These are phyloP conservation scores for Botrytis paeoniae DNA, from an alignment of 2,329 filamentous ascomycete genomes.

Conservation along the genomic window DNA sequence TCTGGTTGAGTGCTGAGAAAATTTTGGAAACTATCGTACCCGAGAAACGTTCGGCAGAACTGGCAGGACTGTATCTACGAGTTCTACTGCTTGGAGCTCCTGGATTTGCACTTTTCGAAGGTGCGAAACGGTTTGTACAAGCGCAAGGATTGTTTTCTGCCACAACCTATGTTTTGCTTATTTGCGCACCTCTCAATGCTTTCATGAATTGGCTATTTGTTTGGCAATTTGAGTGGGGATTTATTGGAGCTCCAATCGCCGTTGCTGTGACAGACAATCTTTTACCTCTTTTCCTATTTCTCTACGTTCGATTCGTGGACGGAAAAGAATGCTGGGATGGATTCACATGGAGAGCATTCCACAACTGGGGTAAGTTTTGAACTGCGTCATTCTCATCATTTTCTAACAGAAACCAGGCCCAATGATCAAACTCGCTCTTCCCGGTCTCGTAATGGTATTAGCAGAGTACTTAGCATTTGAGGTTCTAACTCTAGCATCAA, in stretches of 20 bases:
- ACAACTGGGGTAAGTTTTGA: conserved; percentile 60
- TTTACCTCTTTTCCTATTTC: conserved; percentile 67
- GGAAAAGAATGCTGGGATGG: conserved; percentile 80
- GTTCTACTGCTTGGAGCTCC: conserved; percentile 69
- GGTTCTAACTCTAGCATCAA: conserved; percentile 78
- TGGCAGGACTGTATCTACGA: conserved; percentile 72
- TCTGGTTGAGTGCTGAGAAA: conserved; percentile 67
- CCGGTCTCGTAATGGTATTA: conserved; percentile 89
- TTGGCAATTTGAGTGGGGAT: conserved; percentile 67
- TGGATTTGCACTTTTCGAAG: conserved; percentile 73
- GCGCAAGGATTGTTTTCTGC: conserved; percentile 80
- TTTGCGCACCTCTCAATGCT: conserved; percentile 74
- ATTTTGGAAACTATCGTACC: conserved; percentile 68
- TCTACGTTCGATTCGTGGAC: conserved; percentile 70
- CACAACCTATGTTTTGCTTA: conserved; percentile 71
- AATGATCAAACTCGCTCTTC: conserved; percentile 84
- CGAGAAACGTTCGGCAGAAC: conserved; percentile 64
- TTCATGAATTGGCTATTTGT: conserved; percentile 78
- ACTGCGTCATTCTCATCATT: not conserved
- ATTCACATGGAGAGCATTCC: conserved; percentile 65
- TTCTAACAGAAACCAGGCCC: conserved; percentile 44
- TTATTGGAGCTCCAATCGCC: conserved; percentile 76
- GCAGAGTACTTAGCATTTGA: conserved; percentile 94
- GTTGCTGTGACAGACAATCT: conserved; percentile 73
- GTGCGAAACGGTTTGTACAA: conserved; percentile 75